Evolutionary conservation across 192 early-diverging fungal species (phyloP), one percentile per base, ranked within the genome.

Genomic region (Tieghemiomyces parasiticus): DNA sequence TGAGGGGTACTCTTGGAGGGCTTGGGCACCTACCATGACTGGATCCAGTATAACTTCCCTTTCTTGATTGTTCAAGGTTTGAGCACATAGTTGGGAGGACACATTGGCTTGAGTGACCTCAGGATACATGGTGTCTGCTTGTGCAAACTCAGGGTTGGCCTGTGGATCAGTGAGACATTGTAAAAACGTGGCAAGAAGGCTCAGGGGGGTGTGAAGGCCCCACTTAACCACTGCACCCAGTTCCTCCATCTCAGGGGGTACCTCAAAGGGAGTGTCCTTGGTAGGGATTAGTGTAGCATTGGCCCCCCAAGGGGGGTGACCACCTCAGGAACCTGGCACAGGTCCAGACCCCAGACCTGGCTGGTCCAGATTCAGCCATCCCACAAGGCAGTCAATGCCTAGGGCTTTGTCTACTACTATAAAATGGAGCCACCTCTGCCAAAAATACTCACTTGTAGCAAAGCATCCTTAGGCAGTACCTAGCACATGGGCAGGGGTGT

Each of bases 1-100:
- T 14, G 52, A n/a, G 8, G 52, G 52, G 32, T 54, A 54, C 32
- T 54, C 52, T 30, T n/a, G 52, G 12, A 54, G 52, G 52, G 30
- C 9, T 54, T 13, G 19, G 12, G 30, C 30, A 6, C 52, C 52
- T 30, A 28, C 29, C 52, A 54, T 54, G 19, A 54, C 25, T 13
- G 4, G 25, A 13, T 13, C n/a, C 9, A 54, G 10, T 3, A 54
- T 12, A 8, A 29, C 4, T 3, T 4, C 6, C n/a, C 25, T 24
- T 12, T 6, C 10, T 8, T 31, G 26, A 25, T 12, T 4, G n/a
- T 12, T 19, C 3, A 12, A 4, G 4, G 3, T 9, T 31, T 29
- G 29, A 4, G 8, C 25, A 3, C 14, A 29, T 31, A 54, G 19
- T 28, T n/a, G 52, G 30, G 12, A 19, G 26, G 8, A 12, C 24